phyloP scores from a whole-genome alignment of 345 rosid species.

The Eucalyptus rudis region DNA sequence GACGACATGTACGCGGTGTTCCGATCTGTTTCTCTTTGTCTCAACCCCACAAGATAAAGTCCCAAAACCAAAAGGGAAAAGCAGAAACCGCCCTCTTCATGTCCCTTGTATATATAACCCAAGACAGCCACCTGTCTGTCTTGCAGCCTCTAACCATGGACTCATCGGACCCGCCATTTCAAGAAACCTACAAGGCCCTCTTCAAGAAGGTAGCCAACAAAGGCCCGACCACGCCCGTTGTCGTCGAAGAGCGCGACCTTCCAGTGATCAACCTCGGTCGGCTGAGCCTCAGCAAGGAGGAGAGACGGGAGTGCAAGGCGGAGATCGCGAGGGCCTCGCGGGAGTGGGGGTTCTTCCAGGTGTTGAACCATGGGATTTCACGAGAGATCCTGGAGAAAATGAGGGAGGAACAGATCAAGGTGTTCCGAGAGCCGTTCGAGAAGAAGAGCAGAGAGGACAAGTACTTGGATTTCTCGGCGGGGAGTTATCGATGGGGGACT shows the following conservation, averaged over 20 bases:
- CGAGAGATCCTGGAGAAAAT: slow-evolving; percentile 54
- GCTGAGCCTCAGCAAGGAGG: slow-evolving; percentile 1
- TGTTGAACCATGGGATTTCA: slow-evolving; percentile 76
- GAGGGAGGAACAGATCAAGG: slow-evolving; percentile 61
- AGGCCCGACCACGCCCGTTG: not conserved
- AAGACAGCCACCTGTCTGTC: not conserved
- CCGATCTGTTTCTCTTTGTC: not conserved
- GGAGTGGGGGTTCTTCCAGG: slow-evolving; percentile 97
- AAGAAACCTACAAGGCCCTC: slow-evolving; percentile 53
- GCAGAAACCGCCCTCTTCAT: not conserved
- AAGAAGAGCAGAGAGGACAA: slow-evolving; percentile 40
- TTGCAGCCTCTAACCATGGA: slow-evolving; percentile 14
- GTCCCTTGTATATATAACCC: not conserved
- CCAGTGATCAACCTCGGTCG: slow-evolving; percentile 58
- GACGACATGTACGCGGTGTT: not conserved
- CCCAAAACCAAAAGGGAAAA: not conserved
- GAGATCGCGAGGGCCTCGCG: slow-evolving; percentile 66
- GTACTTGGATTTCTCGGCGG: slow-evolving; percentile 38
- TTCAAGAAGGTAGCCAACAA: not conserved
- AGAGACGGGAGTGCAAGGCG: slow-evolving; percentile 37
- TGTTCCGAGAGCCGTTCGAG: slow-evolving; percentile 60
- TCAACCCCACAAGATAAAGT: not conserved
- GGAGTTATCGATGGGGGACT: slow-evolving; percentile 94
- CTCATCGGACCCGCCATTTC: slow-evolving; percentile 63
- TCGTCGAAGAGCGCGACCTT: slow-evolving; percentile 65